These are phyloP conservation scores for Zygosaccharomyces rouxii DNA, from an alignment of 805 yeast genomes.

Conservation along the genomic window DNA sequence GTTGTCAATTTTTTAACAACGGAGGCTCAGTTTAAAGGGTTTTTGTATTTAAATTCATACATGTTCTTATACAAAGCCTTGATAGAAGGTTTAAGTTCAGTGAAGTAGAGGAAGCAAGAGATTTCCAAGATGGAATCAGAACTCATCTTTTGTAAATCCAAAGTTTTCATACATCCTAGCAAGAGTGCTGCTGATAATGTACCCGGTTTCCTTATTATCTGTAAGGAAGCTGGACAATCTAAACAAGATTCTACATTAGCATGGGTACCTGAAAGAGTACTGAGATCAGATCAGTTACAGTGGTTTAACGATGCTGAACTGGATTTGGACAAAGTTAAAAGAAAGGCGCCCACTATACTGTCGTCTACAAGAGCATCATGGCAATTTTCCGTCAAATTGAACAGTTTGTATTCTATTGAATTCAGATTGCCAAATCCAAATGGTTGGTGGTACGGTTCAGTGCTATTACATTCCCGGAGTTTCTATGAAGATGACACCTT, in stretches of 20 bases:
- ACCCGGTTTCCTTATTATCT: conserved; percentile 68
- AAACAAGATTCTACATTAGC: conserved; percentile 39
- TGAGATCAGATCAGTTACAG: conserved; percentile 13
- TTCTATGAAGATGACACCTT: conserved; percentile 46
- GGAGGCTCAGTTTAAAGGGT: conserved; percentile 4
- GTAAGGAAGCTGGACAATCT: conserved; percentile 43
- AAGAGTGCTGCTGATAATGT: conserved; percentile 69
- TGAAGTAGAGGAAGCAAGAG: background rate
- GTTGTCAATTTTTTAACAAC: background rate
- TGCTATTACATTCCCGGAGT: conserved; percentile 61
- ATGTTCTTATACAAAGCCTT: background rate
- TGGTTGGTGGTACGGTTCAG: conserved; percentile 91
- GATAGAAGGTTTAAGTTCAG: background rate
- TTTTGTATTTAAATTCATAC: background rate
- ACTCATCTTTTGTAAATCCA: conserved; percentile 48
- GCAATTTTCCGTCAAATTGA: conserved; percentile 60
- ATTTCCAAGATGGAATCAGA: conserved; percentile 11
- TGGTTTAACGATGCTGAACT: conserved; percentile 20
- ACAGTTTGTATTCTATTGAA: conserved; percentile 70
- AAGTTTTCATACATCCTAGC: conserved; percentile 82
- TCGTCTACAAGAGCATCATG: conserved; percentile 41
- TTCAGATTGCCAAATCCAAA: conserved; percentile 69
- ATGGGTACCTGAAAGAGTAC: conserved; percentile 27
- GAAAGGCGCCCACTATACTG: conserved; percentile 9
- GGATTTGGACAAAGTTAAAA: conserved; percentile 7